Conservation (phyloP, 2,329 filamentous ascomycete species). For the Ploettnerulaceae sp. region DNA sequence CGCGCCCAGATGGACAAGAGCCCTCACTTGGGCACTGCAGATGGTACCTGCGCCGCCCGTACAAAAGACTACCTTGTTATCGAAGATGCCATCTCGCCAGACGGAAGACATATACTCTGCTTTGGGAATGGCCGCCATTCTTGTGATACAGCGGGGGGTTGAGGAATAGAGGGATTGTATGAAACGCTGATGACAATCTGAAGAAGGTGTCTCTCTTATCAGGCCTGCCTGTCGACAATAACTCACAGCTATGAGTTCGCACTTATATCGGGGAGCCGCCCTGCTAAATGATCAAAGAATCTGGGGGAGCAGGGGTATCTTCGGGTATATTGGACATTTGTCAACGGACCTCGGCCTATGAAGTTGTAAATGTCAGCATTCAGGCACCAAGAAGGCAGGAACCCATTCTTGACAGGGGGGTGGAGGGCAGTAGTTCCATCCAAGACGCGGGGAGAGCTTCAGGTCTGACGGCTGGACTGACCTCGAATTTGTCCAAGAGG, state of each 20-base stretch:
- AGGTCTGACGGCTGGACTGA: neutral
- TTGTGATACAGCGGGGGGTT: neutral
- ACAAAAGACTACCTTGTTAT: slow-evolving; percentile 87
- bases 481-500: neutral
- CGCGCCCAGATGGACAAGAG: slow-evolving; percentile 84
- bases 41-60: slow-evolving; percentile 89
- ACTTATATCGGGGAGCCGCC: no score
- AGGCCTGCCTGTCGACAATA: slow-evolving; percentile 5
- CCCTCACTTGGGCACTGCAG: slow-evolving; percentile 88
- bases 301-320: slow-evolving; percentile 2
- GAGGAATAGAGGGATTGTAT: neutral
- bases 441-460: neutral
- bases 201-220: neutral
- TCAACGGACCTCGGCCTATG: slow-evolving; percentile 6
- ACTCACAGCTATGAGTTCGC: no score
- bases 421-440: neutral
- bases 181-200: neutral
- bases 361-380: neutral
- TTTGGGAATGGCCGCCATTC: slow-evolving; percentile 46
- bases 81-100: slow-evolving; percentile 85
- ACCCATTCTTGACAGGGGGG: neutral
- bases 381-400: slow-evolving; percentile 12
- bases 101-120: slow-evolving; percentile 74
- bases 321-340: neutral
- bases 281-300: slow-evolving; percentile 1